Evolutionary conservation across 441 rosid species (phyloP).

Genomic region (Biscutella laevigata): DNA sequence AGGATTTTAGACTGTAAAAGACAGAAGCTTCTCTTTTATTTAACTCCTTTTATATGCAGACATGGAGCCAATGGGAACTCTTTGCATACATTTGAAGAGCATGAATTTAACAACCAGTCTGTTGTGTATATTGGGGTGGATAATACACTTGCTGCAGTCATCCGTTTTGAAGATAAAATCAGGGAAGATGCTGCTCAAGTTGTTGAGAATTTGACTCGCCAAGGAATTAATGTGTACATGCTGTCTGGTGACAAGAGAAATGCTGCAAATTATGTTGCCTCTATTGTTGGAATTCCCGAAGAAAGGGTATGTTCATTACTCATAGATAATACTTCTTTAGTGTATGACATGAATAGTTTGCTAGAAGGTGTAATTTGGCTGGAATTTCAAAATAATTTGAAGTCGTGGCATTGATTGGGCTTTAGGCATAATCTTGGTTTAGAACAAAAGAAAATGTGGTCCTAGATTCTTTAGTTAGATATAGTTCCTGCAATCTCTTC

Average conservation of each 20-base stretch:
- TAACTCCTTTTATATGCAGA: constrained; percentile 34
- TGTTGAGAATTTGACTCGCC: constrained; percentile 53
- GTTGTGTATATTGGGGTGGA: constrained; percentile 80
- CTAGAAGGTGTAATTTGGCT: neutral
- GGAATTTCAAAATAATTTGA: neutral
- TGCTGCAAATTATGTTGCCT: constrained; percentile 83
- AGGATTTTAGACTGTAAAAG: neutral
- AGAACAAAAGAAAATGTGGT: neutral
- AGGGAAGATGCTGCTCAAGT: constrained; percentile 86
- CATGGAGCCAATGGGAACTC: constrained; percentile 56
- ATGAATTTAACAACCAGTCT: constrained; percentile 57
- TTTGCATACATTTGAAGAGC: constrained; percentile 36
- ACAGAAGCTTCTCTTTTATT: neutral
- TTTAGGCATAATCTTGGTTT: neutral
- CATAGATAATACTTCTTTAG: neutral
- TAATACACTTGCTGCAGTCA: constrained; percentile 62
- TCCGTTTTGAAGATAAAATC: constrained; percentile 81
- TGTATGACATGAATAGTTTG: neutral
- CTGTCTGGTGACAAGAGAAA: constrained; percentile 86
- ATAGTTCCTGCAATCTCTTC: neutral
- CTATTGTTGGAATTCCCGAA: constrained; percentile 76
- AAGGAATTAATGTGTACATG: constrained; percentile 79
- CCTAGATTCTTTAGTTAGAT: neutral
- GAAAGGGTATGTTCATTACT: constrained; percentile 45
- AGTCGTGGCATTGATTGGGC: constrained; percentile 1